Percentiles rank a stretch among this genome's conserved stretches.
Conservation (phyloP, 2,329 filamentous ascomycete species). For the Plenodomus tracheiphilus region DNA sequence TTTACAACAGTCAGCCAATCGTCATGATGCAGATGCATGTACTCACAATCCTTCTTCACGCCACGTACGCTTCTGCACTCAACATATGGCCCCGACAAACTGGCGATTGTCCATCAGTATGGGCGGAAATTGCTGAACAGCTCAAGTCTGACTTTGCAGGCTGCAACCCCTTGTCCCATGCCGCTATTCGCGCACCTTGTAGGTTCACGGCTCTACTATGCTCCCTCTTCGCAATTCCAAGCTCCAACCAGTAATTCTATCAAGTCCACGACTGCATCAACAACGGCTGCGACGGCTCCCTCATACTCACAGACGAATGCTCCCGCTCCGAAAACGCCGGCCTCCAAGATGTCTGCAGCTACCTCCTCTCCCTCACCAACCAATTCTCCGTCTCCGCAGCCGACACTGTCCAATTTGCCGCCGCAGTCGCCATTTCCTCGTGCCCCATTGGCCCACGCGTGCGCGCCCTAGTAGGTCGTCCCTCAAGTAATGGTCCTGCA, state of each 20-base stretch:
- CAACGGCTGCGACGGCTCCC: slow-evolving; percentile 31
- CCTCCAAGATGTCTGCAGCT: slow-evolving; percentile 46
- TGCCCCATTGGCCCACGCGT: slow-evolving; percentile 30
- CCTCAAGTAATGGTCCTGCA: slow-evolving; percentile 20
- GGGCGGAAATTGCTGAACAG: slow-evolving; percentile 19
- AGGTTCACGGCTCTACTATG: too few relatives aligned
- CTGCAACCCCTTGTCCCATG: slow-evolving; percentile 25
- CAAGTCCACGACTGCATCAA: slow-evolving; percentile 33
- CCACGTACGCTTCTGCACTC: neutral
- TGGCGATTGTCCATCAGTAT: slow-evolving; percentile 21
- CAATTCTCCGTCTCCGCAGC: slow-evolving; percentile 41
- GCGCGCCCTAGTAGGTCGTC: slow-evolving; percentile 23
- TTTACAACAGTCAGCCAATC: too few relatives aligned
- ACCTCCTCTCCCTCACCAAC: slow-evolving; percentile 43
- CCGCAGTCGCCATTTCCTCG: slow-evolving; percentile 21
- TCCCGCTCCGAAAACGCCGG: slow-evolving; percentile 47
- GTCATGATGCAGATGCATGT: too few relatives aligned
- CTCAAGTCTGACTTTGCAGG: slow-evolving; percentile 18
- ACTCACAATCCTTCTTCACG: too few relatives aligned
- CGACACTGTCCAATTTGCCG: slow-evolving; percentile 36
- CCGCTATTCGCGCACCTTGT: slow-evolving; percentile 24
- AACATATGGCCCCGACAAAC: slow-evolving; percentile 11
- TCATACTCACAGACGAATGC: slow-evolving; percentile 31
- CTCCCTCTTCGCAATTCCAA: too few relatives aligned
- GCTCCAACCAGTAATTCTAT: too few relatives aligned